Conservation (phyloP, 2,329 filamentous ascomycete genomes). For the Colletotrichum eremochloae region DNA sequence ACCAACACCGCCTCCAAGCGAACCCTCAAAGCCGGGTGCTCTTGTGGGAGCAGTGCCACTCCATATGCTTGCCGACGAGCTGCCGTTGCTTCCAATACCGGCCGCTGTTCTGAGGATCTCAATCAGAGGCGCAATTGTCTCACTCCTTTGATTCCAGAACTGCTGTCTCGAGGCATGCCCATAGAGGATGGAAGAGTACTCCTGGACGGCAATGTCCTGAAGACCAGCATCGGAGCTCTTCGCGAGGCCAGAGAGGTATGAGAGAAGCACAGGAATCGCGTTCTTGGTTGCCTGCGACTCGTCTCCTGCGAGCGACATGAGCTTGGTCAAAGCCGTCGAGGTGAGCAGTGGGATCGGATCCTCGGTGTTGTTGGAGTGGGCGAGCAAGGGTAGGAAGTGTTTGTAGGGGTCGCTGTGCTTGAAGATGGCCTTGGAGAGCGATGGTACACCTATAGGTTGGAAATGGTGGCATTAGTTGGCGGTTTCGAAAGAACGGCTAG, state of each 20-base stretch:
- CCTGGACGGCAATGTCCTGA: conserved; percentile 95
- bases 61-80: conserved; percentile 72
- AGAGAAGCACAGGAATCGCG: conserved; percentile 85
- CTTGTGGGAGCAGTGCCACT: conserved; percentile 66
- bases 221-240: conserved; percentile 89
- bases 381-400: conserved; percentile 85
- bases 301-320: conserved; percentile 78
- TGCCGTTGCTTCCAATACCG: conserved; percentile 75
- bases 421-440: conserved; percentile 81
- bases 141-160: conserved; percentile 91
- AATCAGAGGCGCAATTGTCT: conserved; percentile 86
- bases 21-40: conserved; percentile 72
- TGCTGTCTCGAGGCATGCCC: conserved; percentile 79
- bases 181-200: conserved; percentile 88
- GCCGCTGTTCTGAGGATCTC: conserved; percentile 86
- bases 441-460: conserved; percentile 75
- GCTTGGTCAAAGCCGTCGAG: conserved; percentile 84
- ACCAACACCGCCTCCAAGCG: conserved; percentile 84
- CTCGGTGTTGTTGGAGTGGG: conserved; percentile 78
- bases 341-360: conserved; percentile 92
- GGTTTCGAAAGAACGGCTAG: neutral
- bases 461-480: conserved; percentile 18
- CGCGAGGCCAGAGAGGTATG: conserved; percentile 85
- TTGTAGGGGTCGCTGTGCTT: conserved; percentile 83
- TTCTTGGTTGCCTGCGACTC: conserved; percentile 75